Evolutionary conservation across 768 basidiomycete species (phyloP).

Genomic region (Amanita exitialis): DNA sequence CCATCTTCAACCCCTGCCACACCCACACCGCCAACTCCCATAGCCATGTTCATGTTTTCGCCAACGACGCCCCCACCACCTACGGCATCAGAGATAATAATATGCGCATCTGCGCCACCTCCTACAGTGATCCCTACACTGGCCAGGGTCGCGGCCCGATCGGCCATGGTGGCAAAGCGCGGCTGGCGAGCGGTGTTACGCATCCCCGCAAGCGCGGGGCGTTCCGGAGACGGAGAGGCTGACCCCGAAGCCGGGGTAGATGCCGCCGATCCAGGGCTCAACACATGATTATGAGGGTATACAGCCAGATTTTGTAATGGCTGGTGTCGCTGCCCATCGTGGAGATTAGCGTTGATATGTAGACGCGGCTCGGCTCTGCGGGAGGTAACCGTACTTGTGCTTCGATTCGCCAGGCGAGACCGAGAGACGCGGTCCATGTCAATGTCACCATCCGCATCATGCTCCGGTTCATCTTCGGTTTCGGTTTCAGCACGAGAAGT

Average conservation of each 20-base stretch:
- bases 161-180: constrained; percentile 13
- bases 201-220: constrained; percentile 12
- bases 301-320: not conserved
- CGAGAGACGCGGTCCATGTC: constrained; percentile 23
- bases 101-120: constrained; percentile 25
- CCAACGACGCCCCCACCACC: not conserved
- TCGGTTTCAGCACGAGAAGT: constrained; percentile 64
- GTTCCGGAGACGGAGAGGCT: constrained; percentile 23
- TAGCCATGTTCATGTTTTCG: constrained; percentile 7
- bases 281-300: not conserved
- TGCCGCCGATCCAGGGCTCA: constrained; percentile 3
- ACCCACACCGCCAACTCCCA: constrained; percentile 12
- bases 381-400: not conserved
- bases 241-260: constrained; percentile 17
- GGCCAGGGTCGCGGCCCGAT: constrained; percentile 10
- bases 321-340: constrained; percentile 12
- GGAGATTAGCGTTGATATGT: constrained; percentile 4
- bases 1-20: constrained; percentile 64
- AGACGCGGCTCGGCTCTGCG: not conserved
- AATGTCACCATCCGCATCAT: constrained; percentile 54
- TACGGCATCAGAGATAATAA: constrained; percentile 22
- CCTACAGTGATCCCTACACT: constrained; percentile 19
- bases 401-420: not conserved
- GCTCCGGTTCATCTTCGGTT: constrained; percentile 70
- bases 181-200: constrained; percentile 1